A percentile compares a stretch with the other conserved stretches of the same genome.
Conservation (phyloP, 768 basidiomycete species). For the Gymnopilus dilepis region DNA sequence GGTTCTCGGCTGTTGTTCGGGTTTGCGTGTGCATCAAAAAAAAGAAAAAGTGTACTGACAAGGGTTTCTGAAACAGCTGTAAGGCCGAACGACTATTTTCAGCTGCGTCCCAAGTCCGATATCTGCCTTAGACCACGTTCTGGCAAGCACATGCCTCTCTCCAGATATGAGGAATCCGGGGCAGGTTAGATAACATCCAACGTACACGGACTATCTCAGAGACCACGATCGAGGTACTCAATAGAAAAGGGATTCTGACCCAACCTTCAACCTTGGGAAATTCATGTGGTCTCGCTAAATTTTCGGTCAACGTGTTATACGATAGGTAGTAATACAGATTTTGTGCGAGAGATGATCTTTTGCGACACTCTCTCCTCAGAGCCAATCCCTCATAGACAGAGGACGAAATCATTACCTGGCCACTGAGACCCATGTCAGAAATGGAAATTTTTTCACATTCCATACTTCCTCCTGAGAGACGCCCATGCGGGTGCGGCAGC, state of each 20-base stretch:
- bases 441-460: constrained; percentile 45
- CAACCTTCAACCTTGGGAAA: not conserved
- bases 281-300: constrained; percentile 6
- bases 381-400: not conserved
- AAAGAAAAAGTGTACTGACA: no score
- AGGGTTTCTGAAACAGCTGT: no score
- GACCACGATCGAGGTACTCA: constrained; percentile 1
- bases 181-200: constrained; percentile 1
- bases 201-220: not conserved
- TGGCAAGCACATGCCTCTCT: not conserved
- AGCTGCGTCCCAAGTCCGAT: not conserved
- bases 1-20: no score
- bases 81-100: constrained; percentile 9
- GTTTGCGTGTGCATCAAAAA: no score
- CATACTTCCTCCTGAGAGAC: constrained; percentile 76
- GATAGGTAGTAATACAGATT: constrained; percentile 22
- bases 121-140: not conserved
- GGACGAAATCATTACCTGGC: constrained; percentile 4
- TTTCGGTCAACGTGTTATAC: constrained; percentile 19
- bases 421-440: not conserved
- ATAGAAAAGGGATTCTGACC: not conserved
- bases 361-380: constrained; percentile 18
- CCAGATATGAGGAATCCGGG: not conserved
- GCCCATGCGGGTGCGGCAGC: constrained; percentile 75
- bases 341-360: constrained; percentile 19